These are phyloP conservation scores for Colletotrichum falcatum DNA, from an alignment of 2,329 filamentous ascomycete genomes.

Conservation along the genomic window DNA sequence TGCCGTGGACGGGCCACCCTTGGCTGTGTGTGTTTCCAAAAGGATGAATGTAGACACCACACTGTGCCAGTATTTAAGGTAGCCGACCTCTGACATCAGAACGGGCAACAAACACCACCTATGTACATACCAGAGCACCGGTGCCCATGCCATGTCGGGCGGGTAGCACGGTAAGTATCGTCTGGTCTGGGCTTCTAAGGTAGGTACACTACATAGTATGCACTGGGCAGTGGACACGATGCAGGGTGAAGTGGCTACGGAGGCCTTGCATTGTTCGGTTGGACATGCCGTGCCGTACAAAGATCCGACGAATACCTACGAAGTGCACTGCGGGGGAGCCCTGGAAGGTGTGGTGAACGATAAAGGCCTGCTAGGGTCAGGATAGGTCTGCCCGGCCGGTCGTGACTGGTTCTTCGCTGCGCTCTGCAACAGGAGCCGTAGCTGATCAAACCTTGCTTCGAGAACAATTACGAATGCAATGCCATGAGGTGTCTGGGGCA, in stretches of 20 bases:
- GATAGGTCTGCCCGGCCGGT: background rate
- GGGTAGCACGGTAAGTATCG: too few relatives aligned
- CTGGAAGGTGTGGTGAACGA: too few relatives aligned
- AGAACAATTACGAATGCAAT: background rate
- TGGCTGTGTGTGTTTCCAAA: constrained; percentile 3
- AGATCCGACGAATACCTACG: background rate
- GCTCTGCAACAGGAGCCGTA: constrained; percentile 5
- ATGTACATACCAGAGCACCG: too few relatives aligned
- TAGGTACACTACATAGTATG: too few relatives aligned
- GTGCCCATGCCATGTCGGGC: constrained; percentile 6
- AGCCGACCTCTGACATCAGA: constrained; percentile 26
- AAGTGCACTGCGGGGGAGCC: too few relatives aligned
- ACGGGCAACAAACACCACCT: too few relatives aligned
- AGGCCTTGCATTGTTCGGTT: background rate
- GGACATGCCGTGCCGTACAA: background rate
- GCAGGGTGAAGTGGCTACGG: background rate
- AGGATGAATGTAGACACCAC: constrained; percentile 6
- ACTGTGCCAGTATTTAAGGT: constrained; percentile 31
- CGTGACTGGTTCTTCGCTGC: background rate
- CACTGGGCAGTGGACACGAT: background rate
- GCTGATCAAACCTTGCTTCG: constrained; percentile 14
- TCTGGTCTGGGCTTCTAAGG: background rate
- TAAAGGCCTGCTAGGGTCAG: background rate
- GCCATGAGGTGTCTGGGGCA: background rate
- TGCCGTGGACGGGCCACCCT: background rate